phyloP scores from a whole-genome alignment of 179 eudicot genomes.

The Camellia oleifera region DNA sequence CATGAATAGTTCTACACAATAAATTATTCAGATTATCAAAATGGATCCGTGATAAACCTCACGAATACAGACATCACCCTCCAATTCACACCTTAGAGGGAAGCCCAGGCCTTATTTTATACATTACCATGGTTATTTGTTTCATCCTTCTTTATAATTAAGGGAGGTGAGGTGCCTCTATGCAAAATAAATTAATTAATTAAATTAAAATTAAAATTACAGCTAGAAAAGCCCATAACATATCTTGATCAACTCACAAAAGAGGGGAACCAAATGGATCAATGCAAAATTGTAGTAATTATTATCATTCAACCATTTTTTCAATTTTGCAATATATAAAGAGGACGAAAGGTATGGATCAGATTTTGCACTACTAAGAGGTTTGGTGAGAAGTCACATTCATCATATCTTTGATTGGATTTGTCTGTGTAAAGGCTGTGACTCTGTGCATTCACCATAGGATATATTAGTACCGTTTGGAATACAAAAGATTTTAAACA shows the following conservation, averaged over 20 bases:
- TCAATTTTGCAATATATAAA: slow-evolving; percentile 8
- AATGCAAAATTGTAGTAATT: not conserved
- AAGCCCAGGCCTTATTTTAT: not conserved
- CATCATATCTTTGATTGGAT: not conserved
- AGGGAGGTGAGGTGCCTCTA: not conserved
- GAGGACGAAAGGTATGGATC: not conserved
- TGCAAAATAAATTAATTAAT: not conserved
- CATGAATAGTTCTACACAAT: too few species aligned
- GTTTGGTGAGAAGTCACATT: slow-evolving; percentile 6
- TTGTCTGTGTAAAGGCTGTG: too few species aligned
- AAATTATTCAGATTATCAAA: too few species aligned
- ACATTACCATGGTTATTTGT: not conserved
- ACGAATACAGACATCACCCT: too few species aligned
- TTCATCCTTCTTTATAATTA: not conserved
- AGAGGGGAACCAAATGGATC: not conserved
- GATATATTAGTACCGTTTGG: too few species aligned
- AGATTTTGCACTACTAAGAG: not conserved
- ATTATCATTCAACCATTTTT: not conserved
- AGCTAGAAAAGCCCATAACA: not conserved
- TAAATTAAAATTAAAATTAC: not conserved
- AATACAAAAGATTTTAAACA: too few species aligned
- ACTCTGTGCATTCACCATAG: too few species aligned
- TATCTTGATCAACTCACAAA: not conserved
- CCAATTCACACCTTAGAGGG: too few species aligned
- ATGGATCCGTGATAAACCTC: too few species aligned